A percentile compares a stretch with the other conserved stretches of the same genome.
Evolutionary conservation across 306 rosid genomes (phyloP).

Genomic region (Leucaena leucocephala): DNA sequence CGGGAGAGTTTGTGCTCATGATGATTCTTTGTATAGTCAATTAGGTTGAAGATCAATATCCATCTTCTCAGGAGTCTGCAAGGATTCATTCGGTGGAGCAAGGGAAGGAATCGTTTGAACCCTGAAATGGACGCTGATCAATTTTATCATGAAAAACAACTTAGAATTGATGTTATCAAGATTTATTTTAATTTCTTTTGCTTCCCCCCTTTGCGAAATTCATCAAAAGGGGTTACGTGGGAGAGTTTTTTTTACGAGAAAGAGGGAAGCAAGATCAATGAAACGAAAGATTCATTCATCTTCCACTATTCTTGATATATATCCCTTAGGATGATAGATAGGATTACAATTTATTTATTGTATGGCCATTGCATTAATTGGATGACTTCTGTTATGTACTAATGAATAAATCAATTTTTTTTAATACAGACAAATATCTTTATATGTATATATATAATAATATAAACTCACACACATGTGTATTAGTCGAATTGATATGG

Average conservation of each 20-base stretch:
- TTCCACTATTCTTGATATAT: background rate
- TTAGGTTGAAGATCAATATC: background rate
- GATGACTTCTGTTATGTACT: background rate
- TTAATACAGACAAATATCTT: too few relatives aligned
- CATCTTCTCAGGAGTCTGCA: background rate
- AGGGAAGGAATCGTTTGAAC: background rate
- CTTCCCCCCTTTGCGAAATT: background rate
- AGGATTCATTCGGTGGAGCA: background rate
- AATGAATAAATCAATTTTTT: background rate
- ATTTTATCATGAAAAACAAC: slow-evolving; percentile 1
- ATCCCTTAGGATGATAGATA: slow-evolving; percentile 3
- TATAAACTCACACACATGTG: too few relatives aligned
- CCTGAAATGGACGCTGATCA: background rate
- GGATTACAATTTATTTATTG: background rate
- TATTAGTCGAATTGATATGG: background rate
- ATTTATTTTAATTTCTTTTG: background rate
- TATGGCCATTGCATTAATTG: background rate
- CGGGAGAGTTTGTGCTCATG: slow-evolving; percentile 7
- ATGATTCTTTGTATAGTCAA: background rate
- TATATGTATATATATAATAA: too few relatives aligned
- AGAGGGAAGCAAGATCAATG: background rate
- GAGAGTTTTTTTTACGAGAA: background rate
- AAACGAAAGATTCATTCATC: background rate
- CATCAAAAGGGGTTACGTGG: background rate
- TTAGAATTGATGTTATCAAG: slow-evolving; percentile 1